Conservation (phyloP, 768 basidiomycete genomes). For the Pleurotus tuber-regium region DNA sequence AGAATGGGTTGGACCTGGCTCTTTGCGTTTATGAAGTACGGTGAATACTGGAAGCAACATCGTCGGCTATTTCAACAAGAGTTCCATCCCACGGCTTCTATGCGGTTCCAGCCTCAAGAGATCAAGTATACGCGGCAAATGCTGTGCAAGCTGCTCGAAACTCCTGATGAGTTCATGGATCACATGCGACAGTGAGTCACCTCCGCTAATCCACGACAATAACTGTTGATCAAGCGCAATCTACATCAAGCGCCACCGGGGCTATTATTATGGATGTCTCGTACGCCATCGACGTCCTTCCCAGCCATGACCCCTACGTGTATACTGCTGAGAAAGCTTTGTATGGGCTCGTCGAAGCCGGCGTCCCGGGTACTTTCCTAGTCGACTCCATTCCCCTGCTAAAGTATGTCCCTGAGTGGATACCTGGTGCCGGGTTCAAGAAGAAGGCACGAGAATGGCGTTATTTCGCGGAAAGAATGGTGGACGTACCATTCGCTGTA, state of each 20-base stretch:
- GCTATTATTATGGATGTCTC: constrained; percentile 19
- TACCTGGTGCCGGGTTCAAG: constrained; percentile 42
- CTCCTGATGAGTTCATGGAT: constrained; percentile 35
- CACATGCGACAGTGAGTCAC: constrained; percentile 35
- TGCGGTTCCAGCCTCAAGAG: constrained; percentile 28
- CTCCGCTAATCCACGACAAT: neutral
- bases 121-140: constrained; percentile 28
- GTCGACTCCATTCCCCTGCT: constrained; percentile 41
- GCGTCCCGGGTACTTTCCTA: constrained; percentile 40
- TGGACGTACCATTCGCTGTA: constrained; percentile 29
- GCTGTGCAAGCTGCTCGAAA: constrained; percentile 28
- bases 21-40: constrained; percentile 38
- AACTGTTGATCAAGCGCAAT: neutral
- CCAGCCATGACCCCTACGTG: constrained; percentile 42
- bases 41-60: constrained; percentile 36
- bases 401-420: constrained; percentile 38
- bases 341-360: constrained; percentile 29
- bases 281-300: constrained; percentile 43
- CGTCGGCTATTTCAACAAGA: constrained; percentile 40
- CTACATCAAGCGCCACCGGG: constrained; percentile 9
- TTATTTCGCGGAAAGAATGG: constrained; percentile 25
- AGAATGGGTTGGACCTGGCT: constrained; percentile 43
- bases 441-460: constrained; percentile 31
- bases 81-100: constrained; percentile 31
- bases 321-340: constrained; percentile 36